Evolutionary conservation across 2,329 filamentous ascomycete genomes (phyloP).

Genomic region (Amauroascus verrucosus): DNA sequence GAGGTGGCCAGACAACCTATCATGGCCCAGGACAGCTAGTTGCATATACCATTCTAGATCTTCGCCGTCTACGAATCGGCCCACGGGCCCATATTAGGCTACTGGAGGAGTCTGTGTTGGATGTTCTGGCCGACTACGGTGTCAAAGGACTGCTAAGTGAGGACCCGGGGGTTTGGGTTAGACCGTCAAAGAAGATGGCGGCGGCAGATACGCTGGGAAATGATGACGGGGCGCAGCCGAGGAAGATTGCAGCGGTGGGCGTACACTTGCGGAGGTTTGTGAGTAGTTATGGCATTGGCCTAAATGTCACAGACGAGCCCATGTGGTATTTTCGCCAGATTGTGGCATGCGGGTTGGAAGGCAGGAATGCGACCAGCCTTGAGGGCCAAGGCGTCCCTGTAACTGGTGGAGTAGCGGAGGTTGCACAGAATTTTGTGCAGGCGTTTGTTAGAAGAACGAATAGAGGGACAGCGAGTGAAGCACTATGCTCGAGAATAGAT

Average conservation of each 20-base stretch:
- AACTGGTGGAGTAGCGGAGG: conserved; percentile 30
- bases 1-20: conserved; percentile 87
- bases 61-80: conserved; percentile 56
- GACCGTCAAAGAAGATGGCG: conserved; percentile 13
- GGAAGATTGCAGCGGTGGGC: conserved; percentile 80
- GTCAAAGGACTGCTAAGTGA: conserved; percentile 47
- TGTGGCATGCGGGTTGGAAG: conserved; percentile 78
- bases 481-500: conserved; percentile 30
- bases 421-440: conserved; percentile 30
- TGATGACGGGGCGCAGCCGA: not conserved
- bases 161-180: conserved; percentile 78
- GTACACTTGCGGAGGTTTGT: conserved; percentile 83
- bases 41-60: conserved; percentile 83
- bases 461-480: conserved; percentile 24
- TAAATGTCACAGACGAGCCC: conserved; percentile 46
- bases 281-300: conserved; percentile 70
- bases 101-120: conserved; percentile 66
- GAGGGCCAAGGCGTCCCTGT: conserved; percentile 39
- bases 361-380: conserved; percentile 68
- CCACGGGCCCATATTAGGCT: conserved; percentile 68
- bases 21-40: conserved; percentile 90
- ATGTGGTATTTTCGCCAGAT: conserved; percentile 64
- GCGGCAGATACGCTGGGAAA: conserved; percentile 22
- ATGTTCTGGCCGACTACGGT: conserved; percentile 50
- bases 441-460: conserved; percentile 32